Evolutionary conservation across 2,329 filamentous ascomycete genomes (phyloP).

Genomic region (Hypomyces perniciosus): DNA sequence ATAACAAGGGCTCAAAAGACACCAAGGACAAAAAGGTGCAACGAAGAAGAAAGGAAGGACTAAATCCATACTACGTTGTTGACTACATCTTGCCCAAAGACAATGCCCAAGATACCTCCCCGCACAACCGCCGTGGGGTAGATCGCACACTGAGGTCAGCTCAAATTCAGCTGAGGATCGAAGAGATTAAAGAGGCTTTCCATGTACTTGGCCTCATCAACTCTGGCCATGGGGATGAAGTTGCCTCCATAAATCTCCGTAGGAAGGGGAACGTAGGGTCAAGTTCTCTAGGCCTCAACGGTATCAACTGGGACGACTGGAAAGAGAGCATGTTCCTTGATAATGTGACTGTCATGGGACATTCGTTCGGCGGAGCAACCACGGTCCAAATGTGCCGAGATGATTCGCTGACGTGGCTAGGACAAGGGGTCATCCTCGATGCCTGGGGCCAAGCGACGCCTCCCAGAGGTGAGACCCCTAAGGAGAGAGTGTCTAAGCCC

Average conservation of each 20-base stretch:
- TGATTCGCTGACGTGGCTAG: conserved; percentile 47
- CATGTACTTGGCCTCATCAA: conserved; percentile 50
- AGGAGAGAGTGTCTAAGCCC: conserved; percentile 44
- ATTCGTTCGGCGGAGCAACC: conserved; percentile 63
- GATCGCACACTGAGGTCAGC: conserved; percentile 54
- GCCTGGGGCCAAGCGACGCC: conserved; percentile 53
- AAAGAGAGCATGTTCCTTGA: conserved; percentile 47
- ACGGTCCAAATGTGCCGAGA: conserved; percentile 54
- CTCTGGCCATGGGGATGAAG: conserved; percentile 44
- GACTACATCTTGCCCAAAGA: conserved; percentile 60
- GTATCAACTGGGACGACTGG: conserved; percentile 52
- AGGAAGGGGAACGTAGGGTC: conserved; percentile 52
- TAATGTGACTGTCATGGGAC: conserved; percentile 56
- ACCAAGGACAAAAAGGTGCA: conserved; percentile 27
- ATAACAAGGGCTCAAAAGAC: conserved; percentile 18
- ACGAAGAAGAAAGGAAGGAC: conserved; percentile 20
- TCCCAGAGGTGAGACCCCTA: conserved; percentile 36
- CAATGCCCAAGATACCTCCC: conserved; percentile 43
- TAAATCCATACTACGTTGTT: conserved; percentile 40
- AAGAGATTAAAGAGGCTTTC: conserved; percentile 60
- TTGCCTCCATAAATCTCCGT: conserved; percentile 48
- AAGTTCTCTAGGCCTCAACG: conserved; percentile 52
- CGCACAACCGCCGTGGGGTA: conserved; percentile 53
- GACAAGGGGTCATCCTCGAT: conserved; percentile 61
- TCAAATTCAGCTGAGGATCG: conserved; percentile 56